Evolutionary conservation across 495 filamentous ascomycete genomes (phyloP).

Genomic region (Hyaloscypha finlandica): DNA sequence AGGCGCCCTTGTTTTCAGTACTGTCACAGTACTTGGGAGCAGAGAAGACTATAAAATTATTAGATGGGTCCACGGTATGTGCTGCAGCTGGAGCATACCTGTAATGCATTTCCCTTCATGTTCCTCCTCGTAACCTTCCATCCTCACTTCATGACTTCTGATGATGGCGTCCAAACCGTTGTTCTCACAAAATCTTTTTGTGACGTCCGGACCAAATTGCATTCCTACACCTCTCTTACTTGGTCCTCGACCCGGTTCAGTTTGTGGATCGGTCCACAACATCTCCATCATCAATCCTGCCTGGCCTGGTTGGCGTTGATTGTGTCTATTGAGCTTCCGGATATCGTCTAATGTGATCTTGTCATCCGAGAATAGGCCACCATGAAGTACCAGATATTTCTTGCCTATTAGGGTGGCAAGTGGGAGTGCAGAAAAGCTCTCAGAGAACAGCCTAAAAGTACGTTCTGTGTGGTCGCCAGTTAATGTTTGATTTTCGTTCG

Average conservation of each 20-base stretch:
- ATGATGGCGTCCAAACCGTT: constrained; percentile 96
- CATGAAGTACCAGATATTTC: constrained; percentile 93
- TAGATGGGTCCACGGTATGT: constrained; percentile 23
- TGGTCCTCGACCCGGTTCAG: constrained; percentile 80
- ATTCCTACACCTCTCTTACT: constrained; percentile 96
- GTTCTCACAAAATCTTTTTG: constrained; percentile 93
- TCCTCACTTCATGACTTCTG: constrained; percentile 94
- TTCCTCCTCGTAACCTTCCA: constrained; percentile 97
- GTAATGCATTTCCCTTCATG: constrained; percentile 96
- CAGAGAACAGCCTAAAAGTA: constrained; percentile 96
- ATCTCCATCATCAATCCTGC: constrained; percentile 99
- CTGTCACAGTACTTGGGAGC: constrained; percentile 97
- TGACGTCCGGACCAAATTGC: constrained; percentile 96
- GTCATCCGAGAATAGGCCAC: constrained; percentile 97
- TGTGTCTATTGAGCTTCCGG: constrained; percentile 86
- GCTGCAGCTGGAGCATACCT: constrained; percentile 45
- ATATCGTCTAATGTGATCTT: constrained; percentile 91
- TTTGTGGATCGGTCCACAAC: constrained; percentile 98
- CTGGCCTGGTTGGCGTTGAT: constrained; percentile 94
- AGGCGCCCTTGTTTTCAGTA: constrained; percentile 97
- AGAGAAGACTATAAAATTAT: constrained; percentile 72
- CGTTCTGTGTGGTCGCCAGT: constrained; percentile 47
- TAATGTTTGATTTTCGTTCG: background rate
- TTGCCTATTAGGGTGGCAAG: constrained; percentile 89
- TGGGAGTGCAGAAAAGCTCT: constrained; percentile 94